Evolutionary conservation across 2,329 filamentous ascomycete species (phyloP).

Genomic region (Davidsoniella virescens): DNA sequence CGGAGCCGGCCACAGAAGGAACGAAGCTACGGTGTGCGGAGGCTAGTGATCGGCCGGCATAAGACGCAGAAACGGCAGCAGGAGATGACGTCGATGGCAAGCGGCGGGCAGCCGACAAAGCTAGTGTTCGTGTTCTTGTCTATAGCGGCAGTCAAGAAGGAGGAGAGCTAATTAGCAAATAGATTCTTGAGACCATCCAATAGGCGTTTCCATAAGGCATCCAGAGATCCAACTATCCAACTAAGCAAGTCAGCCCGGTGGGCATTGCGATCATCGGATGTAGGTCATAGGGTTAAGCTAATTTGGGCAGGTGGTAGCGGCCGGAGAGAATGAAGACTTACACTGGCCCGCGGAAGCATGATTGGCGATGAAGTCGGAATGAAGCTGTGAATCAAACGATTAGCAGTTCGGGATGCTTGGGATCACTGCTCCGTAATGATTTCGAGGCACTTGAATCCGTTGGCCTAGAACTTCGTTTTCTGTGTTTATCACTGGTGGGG

Average conservation of each 20-base stretch:
- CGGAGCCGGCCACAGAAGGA: background rate
- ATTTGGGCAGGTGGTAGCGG: constrained; percentile 8
- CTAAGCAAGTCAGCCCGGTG: too few species aligned
- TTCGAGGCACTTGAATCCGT: background rate
- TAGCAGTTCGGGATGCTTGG: background rate
- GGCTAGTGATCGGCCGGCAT: background rate
- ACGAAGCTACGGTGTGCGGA: background rate
- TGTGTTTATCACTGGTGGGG: background rate
- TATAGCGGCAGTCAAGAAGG: background rate
- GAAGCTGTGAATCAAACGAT: background rate
- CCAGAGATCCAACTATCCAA: too few species aligned
- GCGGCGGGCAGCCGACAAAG: constrained; percentile 8
- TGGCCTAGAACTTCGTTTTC: background rate
- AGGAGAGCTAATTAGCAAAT: background rate
- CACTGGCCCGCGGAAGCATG: constrained; percentile 12
- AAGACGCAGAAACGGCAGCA: background rate
- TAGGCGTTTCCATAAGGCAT: too few species aligned
- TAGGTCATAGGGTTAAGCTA: background rate
- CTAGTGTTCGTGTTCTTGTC: constrained; percentile 7
- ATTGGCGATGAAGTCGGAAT: background rate
- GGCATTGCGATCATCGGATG: background rate
- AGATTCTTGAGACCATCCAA: too few species aligned
- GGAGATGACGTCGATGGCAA: background rate
- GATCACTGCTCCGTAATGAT: background rate
- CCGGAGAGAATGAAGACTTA: constrained; percentile 4